A percentile compares a stretch with the other conserved stretches of the same genome.
Conservation (phyloP, 75 land plant genomes). For the Picea glauca region DNA sequence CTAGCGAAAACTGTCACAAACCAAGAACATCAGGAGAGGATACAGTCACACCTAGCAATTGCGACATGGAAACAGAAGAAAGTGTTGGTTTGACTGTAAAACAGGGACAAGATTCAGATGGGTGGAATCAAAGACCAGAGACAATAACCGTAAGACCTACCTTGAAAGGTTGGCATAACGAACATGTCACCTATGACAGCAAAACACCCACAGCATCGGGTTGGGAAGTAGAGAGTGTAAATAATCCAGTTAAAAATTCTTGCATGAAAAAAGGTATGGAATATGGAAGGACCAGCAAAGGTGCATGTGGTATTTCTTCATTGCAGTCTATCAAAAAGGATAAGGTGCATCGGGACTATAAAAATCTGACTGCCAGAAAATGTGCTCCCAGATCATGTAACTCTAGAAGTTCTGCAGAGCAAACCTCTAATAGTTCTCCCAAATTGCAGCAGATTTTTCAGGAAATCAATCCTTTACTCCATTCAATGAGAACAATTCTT, state of each 20-base stretch:
- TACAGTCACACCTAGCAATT: background rate
- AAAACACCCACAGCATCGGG: background rate
- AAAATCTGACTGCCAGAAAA: background rate
- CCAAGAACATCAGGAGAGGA: background rate
- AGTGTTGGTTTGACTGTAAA: background rate
- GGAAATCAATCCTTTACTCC: slow-evolving; percentile 2
- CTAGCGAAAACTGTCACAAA: background rate
- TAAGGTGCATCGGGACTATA: background rate
- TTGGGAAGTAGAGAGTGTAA: background rate
- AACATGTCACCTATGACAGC: background rate
- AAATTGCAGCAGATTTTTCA: background rate
- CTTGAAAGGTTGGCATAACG: background rate
- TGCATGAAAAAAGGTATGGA: slow-evolving; percentile 3
- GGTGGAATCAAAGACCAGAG: slow-evolving; percentile 2
- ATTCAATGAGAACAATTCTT: slow-evolving; percentile 6
- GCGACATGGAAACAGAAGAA: background rate
- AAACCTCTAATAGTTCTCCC: background rate
- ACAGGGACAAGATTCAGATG: background rate
- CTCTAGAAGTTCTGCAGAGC: too few species aligned
- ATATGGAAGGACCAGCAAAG: background rate
- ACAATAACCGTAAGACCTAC: background rate
- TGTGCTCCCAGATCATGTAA: background rate
- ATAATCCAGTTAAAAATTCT: background rate
- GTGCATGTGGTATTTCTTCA: background rate
- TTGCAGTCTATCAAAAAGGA: background rate